Evolutionary conservation across 2,329 filamentous ascomycete species (phyloP).

Genomic region (Chaetomiaceae sp.): DNA sequence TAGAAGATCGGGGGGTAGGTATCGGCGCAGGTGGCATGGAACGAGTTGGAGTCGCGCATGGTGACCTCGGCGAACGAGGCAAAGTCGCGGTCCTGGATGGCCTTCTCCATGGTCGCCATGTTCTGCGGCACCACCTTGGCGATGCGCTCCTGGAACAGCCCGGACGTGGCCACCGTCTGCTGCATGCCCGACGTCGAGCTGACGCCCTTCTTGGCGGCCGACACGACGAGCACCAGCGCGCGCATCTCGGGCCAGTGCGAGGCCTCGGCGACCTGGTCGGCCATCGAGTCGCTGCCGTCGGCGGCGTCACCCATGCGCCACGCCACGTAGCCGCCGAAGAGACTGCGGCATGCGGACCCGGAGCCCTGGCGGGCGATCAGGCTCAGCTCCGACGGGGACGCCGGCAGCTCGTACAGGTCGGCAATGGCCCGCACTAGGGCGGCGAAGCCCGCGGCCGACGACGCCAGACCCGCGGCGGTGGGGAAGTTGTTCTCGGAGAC

Average conservation of each 20-base stretch:
- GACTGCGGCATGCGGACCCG: slow-evolving; percentile 84
- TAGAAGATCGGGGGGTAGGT: slow-evolving; percentile 98
- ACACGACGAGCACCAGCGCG: slow-evolving; percentile 84
- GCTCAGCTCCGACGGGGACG: slow-evolving; percentile 76
- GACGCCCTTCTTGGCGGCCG: slow-evolving; percentile 92
- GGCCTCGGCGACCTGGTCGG: slow-evolving; percentile 81
- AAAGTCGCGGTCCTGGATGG: slow-evolving; percentile 76
- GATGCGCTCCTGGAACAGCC: slow-evolving; percentile 76
- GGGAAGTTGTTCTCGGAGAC: slow-evolving; percentile 99
- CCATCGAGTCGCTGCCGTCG: slow-evolving; percentile 82
- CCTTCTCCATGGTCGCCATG: slow-evolving; percentile 81
- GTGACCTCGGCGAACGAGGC: slow-evolving; percentile 81
- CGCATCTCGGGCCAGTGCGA: slow-evolving; percentile 95
- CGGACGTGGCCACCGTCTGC: slow-evolving; percentile 85
- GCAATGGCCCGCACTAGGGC: slow-evolving; percentile 80
- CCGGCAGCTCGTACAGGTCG: slow-evolving; percentile 80
- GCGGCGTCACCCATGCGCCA: slow-evolving; percentile 75
- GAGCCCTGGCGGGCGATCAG: slow-evolving; percentile 90
- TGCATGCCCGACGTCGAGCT: slow-evolving; percentile 94
- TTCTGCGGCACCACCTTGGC: slow-evolving; percentile 71
- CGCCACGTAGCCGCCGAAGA: slow-evolving; percentile 94
- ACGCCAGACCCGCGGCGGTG: slow-evolving; percentile 84
- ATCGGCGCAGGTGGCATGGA: slow-evolving; percentile 92
- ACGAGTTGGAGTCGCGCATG: slow-evolving; percentile 95
- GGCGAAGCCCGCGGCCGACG: slow-evolving; percentile 65